Conservation (phyloP, 2,329 filamentous ascomycete species). For the Neopestalotiopsis rosae region DNA sequence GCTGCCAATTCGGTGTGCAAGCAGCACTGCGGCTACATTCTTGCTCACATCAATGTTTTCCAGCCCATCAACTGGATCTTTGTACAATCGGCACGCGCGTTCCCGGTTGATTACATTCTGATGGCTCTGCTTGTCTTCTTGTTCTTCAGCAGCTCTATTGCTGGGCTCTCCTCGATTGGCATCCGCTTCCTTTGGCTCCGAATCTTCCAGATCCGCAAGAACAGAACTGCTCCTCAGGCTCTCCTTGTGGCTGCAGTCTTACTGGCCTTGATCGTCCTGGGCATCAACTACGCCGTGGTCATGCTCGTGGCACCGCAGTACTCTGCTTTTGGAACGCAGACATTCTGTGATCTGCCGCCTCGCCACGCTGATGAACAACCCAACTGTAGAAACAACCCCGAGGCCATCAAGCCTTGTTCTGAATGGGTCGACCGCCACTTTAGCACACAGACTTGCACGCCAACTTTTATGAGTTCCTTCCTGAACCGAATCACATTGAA, state of each 20-base stretch:
- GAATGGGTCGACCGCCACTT: constrained; percentile 73
- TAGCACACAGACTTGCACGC: constrained; percentile 85
- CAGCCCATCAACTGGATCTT: constrained; percentile 94
- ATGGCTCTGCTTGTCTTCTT: constrained; percentile 85
- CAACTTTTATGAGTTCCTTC: constrained; percentile 89
- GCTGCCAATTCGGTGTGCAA: constrained; percentile 95
- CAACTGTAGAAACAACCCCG: constrained; percentile 74
- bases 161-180: constrained; percentile 84
- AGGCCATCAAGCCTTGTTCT: constrained; percentile 81
- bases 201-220: constrained; percentile 89
- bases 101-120: constrained; percentile 90
- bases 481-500: constrained; percentile 91
- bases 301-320: constrained; percentile 98
- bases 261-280: constrained; percentile 86
- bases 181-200: constrained; percentile 96
- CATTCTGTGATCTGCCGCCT: constrained; percentile 80
- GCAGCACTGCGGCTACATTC: constrained; percentile 86
- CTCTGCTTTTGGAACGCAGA: constrained; percentile 91
- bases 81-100: constrained; percentile 79
- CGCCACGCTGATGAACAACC: constrained; percentile 68
- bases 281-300: constrained; percentile 89
- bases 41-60: constrained; percentile 87
- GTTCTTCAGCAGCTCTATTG: constrained; percentile 86
- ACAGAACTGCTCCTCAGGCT: constrained; percentile 89
- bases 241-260: constrained; percentile 90